Percentiles rank a stretch among this genome's conserved stretches.
Evolutionary conservation across 192 early-diverging fungal species (phyloP).

Genomic region (Rhizoclosmatium globosum): DNA sequence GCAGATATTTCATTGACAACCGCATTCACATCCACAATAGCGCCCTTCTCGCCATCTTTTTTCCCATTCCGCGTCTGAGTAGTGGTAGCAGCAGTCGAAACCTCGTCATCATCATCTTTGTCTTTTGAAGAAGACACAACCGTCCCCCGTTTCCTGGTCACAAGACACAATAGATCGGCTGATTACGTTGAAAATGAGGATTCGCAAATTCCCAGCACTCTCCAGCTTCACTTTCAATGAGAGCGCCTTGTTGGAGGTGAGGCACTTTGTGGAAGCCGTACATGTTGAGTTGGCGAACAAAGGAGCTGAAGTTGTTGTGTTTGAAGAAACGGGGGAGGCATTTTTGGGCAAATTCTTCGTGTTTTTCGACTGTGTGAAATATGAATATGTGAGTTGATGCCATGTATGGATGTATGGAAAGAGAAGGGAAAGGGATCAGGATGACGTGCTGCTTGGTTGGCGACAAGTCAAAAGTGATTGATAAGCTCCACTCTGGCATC

Average conservation of each 20-base stretch:
- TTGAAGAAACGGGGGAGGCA: slow-evolving; percentile 70
- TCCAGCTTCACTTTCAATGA: slow-evolving; percentile 71
- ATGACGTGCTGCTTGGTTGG: too few species aligned
- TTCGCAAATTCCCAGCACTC: slow-evolving; percentile 96
- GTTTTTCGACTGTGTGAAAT: slow-evolving; percentile 43
- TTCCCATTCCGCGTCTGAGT: neutral
- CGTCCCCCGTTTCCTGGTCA: slow-evolving; percentile 80
- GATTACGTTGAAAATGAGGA: slow-evolving; percentile 85
- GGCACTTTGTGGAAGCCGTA: slow-evolving; percentile 98
- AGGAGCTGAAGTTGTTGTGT: slow-evolving; percentile 69
- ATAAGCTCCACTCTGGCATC: neutral
- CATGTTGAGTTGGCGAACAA: slow-evolving; percentile 71
- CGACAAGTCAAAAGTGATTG: neutral
- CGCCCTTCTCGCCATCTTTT: neutral
- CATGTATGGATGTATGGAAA: neutral
- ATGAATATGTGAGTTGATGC: neutral
- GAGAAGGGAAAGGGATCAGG: slow-evolving; percentile 8
- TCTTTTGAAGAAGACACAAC: too few species aligned
- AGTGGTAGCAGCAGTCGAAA: neutral
- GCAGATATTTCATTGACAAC: slow-evolving; percentile 78
- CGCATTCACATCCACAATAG: slow-evolving; percentile 50
- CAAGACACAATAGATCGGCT: slow-evolving; percentile 87
- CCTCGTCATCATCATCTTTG: neutral
- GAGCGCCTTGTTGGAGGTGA: slow-evolving; percentile 90
- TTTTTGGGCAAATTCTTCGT: slow-evolving; percentile 62